Base-by-base conservation (phyloP, 768 basidiomycete species). In the Naganishia onofrii region DNA sequence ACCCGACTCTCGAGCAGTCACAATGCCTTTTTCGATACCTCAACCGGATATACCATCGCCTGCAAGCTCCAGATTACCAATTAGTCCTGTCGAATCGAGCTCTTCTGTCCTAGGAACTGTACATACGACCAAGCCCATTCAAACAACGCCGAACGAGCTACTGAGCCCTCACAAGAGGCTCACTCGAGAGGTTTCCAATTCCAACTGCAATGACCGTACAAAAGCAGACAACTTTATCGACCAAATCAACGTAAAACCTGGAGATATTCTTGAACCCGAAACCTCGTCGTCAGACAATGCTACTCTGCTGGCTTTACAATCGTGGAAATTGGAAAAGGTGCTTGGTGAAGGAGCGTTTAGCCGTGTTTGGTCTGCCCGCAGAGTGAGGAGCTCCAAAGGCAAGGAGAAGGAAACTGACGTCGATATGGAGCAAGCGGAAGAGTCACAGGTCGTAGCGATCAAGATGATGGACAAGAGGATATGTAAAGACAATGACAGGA, bases 401-500 rank as follows among this genome's bases (percentile, higher is more conserved):
- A 55, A 36, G 6, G 57, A 67, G 2, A 46, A 38, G 29, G 34
- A 31, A 28, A 65, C 23, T 34, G 34, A 44, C 31, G 44, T 44
- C 17, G 64, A 70, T 15, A 75, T 63, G 57, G 70, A 71, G n/a
- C n/a, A n/a, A 44, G 68, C 70, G 44, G 75, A 71, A 19, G 64
- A 72, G 53, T 66, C 53, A 81, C 82, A 46, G 80, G 82, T 84
- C 1, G 85, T 85, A n/a, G 86, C 86, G 15, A 80, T 87, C 76
- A 87, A 87, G 81, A 79, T 86, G 78, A 84, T 86, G 70, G 82
- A 83, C 52, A 75, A 83, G 32, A 78, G 79, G 54, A 66, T 83
- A 44, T 85, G 83, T 67, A 81, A 82, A 29, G 84, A 85, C 71
- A 87, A 88, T 75, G 88, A 90, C 70, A 82, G 90, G 68, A 91